Evolutionary conservation across 2,329 filamentous ascomycete species (phyloP).

Genomic region (Leptographium flavum): DNA sequence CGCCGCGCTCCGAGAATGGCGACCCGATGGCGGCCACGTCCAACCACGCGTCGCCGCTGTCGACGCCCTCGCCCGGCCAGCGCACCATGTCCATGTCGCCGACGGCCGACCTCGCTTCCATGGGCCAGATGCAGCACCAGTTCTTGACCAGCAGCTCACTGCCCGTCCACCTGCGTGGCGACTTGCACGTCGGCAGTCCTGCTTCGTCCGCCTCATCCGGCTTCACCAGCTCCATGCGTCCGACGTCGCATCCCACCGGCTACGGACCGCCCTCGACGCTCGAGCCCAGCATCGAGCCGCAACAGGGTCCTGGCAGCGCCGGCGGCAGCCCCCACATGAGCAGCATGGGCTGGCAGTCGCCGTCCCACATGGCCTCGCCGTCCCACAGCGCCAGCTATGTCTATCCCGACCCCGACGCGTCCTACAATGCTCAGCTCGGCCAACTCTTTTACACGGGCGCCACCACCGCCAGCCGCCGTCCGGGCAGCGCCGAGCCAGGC

Average conservation of each 20-base stretch:
- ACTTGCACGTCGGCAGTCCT: constrained; percentile 58
- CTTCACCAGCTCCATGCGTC: constrained; percentile 43
- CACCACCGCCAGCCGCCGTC: constrained; percentile 40
- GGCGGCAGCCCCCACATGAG: constrained; percentile 76
- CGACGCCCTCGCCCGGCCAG: constrained; percentile 74
- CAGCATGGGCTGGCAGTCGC: constrained; percentile 74
- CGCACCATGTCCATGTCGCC: constrained; percentile 70
- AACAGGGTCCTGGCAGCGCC: constrained; percentile 54
- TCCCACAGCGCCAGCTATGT: constrained; percentile 56
- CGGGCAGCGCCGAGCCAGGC: constrained; percentile 57
- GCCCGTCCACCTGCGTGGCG: constrained; percentile 66
- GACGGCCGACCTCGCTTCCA: constrained; percentile 55
- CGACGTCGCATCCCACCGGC: constrained; percentile 73
- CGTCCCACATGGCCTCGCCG: constrained; percentile 57
- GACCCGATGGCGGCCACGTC: constrained; percentile 52
- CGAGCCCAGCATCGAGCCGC: constrained; percentile 71
- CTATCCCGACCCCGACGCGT: constrained; percentile 66
- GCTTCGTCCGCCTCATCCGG: constrained; percentile 49
- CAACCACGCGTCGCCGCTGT: constrained; percentile 57
- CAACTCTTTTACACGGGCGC: constrained; percentile 58
- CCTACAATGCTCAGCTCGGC: constrained; percentile 45
- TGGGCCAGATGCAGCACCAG: constrained; percentile 54
- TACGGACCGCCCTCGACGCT: constrained; percentile 77
- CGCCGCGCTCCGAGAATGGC: constrained; percentile 44
- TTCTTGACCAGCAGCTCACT: constrained; percentile 71